Base-by-base conservation (phyloP, 2,329 filamentous ascomycete genomes). In the Erysiphe neolycopersici region DNA sequence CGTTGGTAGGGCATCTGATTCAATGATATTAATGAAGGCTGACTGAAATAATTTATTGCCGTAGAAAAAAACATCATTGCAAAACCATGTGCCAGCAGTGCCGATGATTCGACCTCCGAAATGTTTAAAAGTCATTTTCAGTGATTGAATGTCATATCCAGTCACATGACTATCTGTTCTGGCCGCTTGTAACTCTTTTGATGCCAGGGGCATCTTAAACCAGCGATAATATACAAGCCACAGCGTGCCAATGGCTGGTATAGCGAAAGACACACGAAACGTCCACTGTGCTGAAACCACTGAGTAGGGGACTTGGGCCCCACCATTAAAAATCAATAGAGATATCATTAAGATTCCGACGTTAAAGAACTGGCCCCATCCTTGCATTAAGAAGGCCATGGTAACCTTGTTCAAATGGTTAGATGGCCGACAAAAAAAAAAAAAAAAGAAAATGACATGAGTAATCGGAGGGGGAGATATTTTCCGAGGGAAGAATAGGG, bases 51-150 rank as follows among this genome's bases (percentile, higher is more conserved):
- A 76, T 69, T 93, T 94, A 76, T 93, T 94, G 53, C 87, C 87
- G 65, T 95, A 95, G 67, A 95, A 95, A 69, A 95, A 94, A 51
- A 95, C 79, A 56, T 95, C 87, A 61, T 95, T 95, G 64, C 77
- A 81, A 62, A 87, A 95, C 87, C 87, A 95, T 32, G 76, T 72
- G 45, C 80, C 80, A 11, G 85, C 76, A 17, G 87, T 94, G 42
- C 87, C 87, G 17, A 93, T 56, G 19, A 95, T 63, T 52, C 87
- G 83, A 43, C 79, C 78, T 41, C 84, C 83, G 52, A 94, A 95
- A 64, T 91, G 74, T 45, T 63, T 70, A 61, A 85, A 73, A 39
- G 82, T 87, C 54, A 82, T 65, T 51, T 70, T 71, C 44, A 95
- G 68, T 26, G 87, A 91, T 53, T 77, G 64, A n/a, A 80, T 65